Evolutionary conservation across 768 basidiomycete species (phyloP).

Genomic region (Lactifluus echinatus): DNA sequence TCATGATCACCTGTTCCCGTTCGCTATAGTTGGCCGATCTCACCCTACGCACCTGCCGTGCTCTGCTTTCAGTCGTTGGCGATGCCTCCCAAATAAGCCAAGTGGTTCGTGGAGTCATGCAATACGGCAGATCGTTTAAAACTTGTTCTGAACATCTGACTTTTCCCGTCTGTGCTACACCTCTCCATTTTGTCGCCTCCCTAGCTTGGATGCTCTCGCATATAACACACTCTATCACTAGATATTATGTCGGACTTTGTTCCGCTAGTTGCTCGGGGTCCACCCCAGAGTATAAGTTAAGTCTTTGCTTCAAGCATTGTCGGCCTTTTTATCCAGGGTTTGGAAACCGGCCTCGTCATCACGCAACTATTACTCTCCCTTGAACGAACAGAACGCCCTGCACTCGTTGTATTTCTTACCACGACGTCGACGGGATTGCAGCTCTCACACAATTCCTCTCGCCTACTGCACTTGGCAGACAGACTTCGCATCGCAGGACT

Average conservation of each 20-base stretch:
- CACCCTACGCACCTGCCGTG: background rate
- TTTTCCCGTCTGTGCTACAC: no score
- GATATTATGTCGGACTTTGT: background rate
- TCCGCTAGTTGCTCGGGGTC: background rate
- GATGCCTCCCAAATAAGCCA: background rate
- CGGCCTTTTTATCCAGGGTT: constrained; percentile 11
- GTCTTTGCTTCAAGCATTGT: constrained; percentile 1
- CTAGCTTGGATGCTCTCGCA: background rate
- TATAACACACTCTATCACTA: background rate
- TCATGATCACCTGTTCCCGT: no score
- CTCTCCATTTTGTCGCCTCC: no score
- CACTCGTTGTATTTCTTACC: constrained; percentile 5
- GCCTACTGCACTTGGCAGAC: background rate
- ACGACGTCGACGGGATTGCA: constrained; percentile 8
- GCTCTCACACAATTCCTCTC: background rate
- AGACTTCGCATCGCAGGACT: background rate
- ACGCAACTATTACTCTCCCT: constrained; percentile 3
- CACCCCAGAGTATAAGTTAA: background rate
- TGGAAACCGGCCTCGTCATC: constrained; percentile 10
- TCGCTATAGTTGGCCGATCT: background rate
- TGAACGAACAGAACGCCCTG: background rate
- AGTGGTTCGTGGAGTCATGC: background rate
- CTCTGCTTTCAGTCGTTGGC: background rate
- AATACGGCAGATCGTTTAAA: background rate
- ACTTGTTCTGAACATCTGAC: no score